Base-by-base conservation (phyloP, 108 stramenopile species). In the Craspedostauros australis region DNA sequence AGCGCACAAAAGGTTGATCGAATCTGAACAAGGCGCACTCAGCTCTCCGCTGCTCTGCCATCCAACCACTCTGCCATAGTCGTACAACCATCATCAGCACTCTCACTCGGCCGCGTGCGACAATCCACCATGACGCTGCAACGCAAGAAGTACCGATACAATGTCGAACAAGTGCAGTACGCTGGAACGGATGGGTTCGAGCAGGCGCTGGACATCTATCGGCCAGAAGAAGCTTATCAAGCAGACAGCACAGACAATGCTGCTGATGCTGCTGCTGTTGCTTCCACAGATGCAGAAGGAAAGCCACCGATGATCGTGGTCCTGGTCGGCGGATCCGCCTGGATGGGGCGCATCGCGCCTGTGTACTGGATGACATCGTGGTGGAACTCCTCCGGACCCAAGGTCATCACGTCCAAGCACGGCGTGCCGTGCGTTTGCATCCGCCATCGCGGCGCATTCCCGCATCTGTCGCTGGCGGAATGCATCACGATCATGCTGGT, bases 311-410 rank as follows among this genome's bases (percentile, higher is more conserved):
- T 74, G 4, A 31, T 36, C 16, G 74, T 84, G 5, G 63, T 68
- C 5, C 58, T 84, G 15, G 83, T 84, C 25, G 74, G 78, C 6
- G 83, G 83, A 24, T 78, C 76, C 1, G 83, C 71, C 2, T 84
- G 83, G 83, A 42, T 84, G 30, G 83, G 83, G 7, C 83, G 80
- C 32, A 45, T 43, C 1, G 29, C 66, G 0, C 52, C 58, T 25
- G 34, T 84, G 9, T 84, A 84, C 34, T 34, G 25, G 4, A 62
- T 46, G 11, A 80, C 79, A 0, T 61, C 54, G 3, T 84, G 83
- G 83, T 84, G 83, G 83, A 84, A 84, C 50, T 64, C 74, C 1
- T 54, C 61, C 0, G 76, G 74, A 11, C 76, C 83, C 0, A 66
- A 45, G 19, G 39, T 65, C 0, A 49, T 84, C 29, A 27, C 31